These are phyloP conservation scores for Cyclotella baltica DNA, from an alignment of 108 stramenopile genomes.

Conservation along the genomic window DNA sequence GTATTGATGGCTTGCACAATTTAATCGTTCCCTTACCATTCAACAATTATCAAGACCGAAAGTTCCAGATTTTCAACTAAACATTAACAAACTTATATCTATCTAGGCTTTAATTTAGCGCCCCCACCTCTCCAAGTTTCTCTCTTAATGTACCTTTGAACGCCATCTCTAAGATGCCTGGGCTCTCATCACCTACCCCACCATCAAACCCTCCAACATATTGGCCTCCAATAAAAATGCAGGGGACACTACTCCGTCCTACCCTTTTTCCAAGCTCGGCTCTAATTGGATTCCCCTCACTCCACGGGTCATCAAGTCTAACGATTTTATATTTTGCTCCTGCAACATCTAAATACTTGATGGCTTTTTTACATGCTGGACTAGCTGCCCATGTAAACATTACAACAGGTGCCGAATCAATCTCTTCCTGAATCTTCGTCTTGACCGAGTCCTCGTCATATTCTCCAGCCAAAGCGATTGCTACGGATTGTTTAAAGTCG, in stretches of 20 bases:
- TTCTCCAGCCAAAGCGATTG: slow-evolving; percentile 66
- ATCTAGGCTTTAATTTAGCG: too few relatives aligned
- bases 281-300: slow-evolving; percentile 69
- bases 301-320: slow-evolving; percentile 73
- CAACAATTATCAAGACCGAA: too few relatives aligned
- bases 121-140: slow-evolving; percentile 43
- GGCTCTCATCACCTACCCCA: slow-evolving; percentile 63
- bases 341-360: slow-evolving; percentile 63
- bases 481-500: slow-evolving; percentile 63
- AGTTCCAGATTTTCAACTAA: too few relatives aligned
- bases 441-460: slow-evolving; percentile 58
- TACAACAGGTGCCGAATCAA: slow-evolving; percentile 63
- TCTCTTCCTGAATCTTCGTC: slow-evolving; percentile 50
- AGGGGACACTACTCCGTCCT: slow-evolving; percentile 65
- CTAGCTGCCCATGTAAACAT: slow-evolving; percentile 70
- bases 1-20: too few relatives aligned
- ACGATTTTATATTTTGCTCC: slow-evolving; percentile 62
- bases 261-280: slow-evolving; percentile 72
- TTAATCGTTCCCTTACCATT: too few relatives aligned
- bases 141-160: slow-evolving; percentile 68
- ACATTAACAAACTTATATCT: too few relatives aligned
- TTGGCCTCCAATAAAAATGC: slow-evolving; percentile 65
- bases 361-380: slow-evolving; percentile 70
- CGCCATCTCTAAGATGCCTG: slow-evolving; percentile 70
- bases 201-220: slow-evolving; percentile 81